Evolutionary conservation across 2,329 filamentous ascomycete genomes (phyloP).

Genomic region (Sclerotinia trifoliorum): DNA sequence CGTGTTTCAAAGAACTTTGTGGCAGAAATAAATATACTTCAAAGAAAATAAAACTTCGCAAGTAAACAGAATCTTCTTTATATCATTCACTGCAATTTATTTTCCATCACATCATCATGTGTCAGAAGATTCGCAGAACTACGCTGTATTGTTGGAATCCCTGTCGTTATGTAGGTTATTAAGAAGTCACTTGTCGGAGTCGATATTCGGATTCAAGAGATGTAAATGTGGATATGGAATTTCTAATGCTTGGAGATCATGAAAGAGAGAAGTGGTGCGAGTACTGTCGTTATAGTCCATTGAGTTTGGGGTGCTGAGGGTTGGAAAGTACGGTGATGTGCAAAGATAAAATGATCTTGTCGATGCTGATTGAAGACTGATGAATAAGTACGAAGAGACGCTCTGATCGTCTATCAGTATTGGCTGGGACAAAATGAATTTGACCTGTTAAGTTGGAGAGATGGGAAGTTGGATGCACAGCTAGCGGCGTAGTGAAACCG

Average conservation of each 20-base stretch:
- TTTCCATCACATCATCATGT: background rate
- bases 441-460: no score
- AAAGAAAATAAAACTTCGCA: no score
- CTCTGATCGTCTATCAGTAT: no score
- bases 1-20: no score
- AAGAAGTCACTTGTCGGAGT: background rate
- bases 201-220: background rate
- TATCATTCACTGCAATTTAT: no score
- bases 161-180: background rate
- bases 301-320: background rate
- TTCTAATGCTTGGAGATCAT: background rate
- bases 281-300: background rate
- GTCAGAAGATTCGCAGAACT: slow-evolving; percentile 10
- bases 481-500: no score
- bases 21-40: no score
- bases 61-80: background rate
- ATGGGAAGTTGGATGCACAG: no score
- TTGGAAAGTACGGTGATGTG: background rate
- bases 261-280: background rate
- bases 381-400: no score
- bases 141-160: slow-evolving; percentile 2
- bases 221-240: background rate
- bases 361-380: no score
- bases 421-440: no score
- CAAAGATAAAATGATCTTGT: no score